Evolutionary conservation across 139 green algal genomes (phyloP), one percentile per base, ranked within the genome.

Genomic region (Asterochloris erici): DNA sequence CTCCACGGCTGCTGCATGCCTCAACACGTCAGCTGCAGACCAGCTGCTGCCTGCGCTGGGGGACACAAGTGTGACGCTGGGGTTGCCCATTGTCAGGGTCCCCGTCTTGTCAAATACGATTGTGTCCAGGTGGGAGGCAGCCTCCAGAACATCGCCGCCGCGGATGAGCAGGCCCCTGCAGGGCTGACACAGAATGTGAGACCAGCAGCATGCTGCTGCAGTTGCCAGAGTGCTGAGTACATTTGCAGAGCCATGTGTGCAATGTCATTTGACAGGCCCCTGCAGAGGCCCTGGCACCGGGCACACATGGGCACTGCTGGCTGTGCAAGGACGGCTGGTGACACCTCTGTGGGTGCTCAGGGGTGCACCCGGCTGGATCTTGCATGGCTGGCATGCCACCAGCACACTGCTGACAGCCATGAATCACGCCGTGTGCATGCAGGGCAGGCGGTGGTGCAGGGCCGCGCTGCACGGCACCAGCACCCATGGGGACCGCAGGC

Each of bases 41-140:
- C 83, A 24, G 60, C 38, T 38, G 68, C 69, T 66, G 71, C 17
- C 64, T 23, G 71, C 28, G n/a, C 26, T 28, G 1, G 87, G 74
- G 15, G 23, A 12, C 47, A 92, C 79, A 14, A 61, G 61, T 16
- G 82, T 87, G 29, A 98, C 90, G 9, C 85, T 83, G 2, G 96
- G 96, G 71, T 88, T 88, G 66, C 96, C 96, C 0, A 77, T 54
- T 10, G 96, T 99, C 10, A 99, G 86, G 0, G 95, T 99, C 69
- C 96, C 96, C 0, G 96, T 99, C 90, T 99, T 99, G 87, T 99
- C 96, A 84, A 98, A 96, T 24, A 98, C 89, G 11, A 98, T 90
- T 0, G 91, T 95, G 87, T 97, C 91, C 10, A 97, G 85, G 27
- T 93, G 79, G 12, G 86, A 89, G 11, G 90, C 88, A 14, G 88